Evolutionary conservation across 805 yeast genomes (phyloP).

Genomic region (Tetrapisispora pingtungensis): DNA sequence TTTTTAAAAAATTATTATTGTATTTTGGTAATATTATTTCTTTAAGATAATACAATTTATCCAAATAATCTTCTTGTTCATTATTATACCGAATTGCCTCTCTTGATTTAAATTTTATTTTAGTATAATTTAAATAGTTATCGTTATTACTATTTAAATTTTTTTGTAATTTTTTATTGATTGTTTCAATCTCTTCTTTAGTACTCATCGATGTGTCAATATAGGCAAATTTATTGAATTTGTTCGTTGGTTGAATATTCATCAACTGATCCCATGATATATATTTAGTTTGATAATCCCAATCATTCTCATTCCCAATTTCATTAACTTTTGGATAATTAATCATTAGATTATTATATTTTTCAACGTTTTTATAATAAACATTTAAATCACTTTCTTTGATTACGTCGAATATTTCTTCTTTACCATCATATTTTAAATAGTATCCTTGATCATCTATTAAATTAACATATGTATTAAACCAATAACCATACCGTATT

Average conservation of each 20-base stretch:
- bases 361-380: slow-evolving; percentile 2
- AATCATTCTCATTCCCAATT: slow-evolving; percentile 11
- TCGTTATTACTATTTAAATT: not conserved
- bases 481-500: slow-evolving; percentile 28
- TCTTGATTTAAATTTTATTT: slow-evolving; percentile 21
- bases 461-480: slow-evolving; percentile 7
- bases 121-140: slow-evolving; percentile 12
- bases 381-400: not conserved
- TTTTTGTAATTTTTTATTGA: slow-evolving; percentile 9
- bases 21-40: slow-evolving; percentile 26
- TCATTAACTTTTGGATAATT: slow-evolving; percentile 12
- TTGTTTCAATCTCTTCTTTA: slow-evolving; percentile 15
- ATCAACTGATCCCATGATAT: slow-evolving; percentile 9
- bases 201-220: slow-evolving; percentile 26
- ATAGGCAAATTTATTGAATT: slow-evolving; percentile 7
- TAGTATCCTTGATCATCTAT: not conserved
- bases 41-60: slow-evolving; percentile 50
- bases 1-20: slow-evolving; percentile 19
- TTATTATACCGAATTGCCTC: slow-evolving; percentile 20
- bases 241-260: not conserved
- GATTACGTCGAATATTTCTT: slow-evolving; percentile 13
- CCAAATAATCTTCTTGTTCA: slow-evolving; percentile 43
- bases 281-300: slow-evolving; percentile 11
- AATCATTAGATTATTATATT: slow-evolving; percentile 10
- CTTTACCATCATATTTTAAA: slow-evolving; percentile 10